A percentile compares a stretch with the other conserved stretches of the same genome.
Evolutionary conservation across 805 yeast species (phyloP).

Genomic region (Metschnikowia kunwiensis): DNA sequence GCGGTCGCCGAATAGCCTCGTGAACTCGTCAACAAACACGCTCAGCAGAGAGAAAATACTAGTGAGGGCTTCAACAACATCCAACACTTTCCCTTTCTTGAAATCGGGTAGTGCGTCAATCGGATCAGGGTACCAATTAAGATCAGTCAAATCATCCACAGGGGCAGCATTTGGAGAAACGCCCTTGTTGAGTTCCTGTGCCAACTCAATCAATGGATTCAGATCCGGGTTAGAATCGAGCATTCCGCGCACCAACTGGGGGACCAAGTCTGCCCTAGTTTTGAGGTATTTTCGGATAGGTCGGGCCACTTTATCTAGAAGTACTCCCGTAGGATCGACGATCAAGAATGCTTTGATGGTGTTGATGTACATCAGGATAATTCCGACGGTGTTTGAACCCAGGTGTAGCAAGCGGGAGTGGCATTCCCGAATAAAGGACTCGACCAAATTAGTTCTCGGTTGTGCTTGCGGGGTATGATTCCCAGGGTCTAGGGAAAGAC

Average conservation of each 20-base stretch:
- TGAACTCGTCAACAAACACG: conserved; percentile 62
- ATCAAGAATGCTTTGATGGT: conserved; percentile 68
- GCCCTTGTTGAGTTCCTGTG: conserved; percentile 46
- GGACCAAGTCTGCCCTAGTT: conserved; percentile 70
- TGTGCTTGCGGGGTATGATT: conserved; percentile 26
- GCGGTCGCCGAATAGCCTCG: conserved; percentile 54
- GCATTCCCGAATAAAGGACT: conserved; percentile 46
- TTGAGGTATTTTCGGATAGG: conserved; percentile 72
- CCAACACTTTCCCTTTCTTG: conserved; percentile 56
- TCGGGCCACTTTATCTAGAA: conserved; percentile 71
- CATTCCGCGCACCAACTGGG: conserved; percentile 67
- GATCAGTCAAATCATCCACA: conserved; percentile 43
- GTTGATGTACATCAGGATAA: conserved; percentile 64
- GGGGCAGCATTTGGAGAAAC: conserved; percentile 6
- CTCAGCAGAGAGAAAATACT: conserved; percentile 71
- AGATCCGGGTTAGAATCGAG: conserved; percentile 43
- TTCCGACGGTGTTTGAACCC: conserved; percentile 74
- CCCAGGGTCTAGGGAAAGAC: conserved; percentile 26
- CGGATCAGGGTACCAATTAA: conserved; percentile 82
- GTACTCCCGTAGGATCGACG: conserved; percentile 84
- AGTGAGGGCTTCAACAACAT: conserved; percentile 66
- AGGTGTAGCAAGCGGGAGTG: conserved; percentile 60
- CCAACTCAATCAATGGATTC: conserved; percentile 50
- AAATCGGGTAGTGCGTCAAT: conserved; percentile 88
- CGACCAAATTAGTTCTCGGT: conserved; percentile 53